phyloP scores from a whole-genome alignment of 176 grass and related monocot genomes.

The Leersia perrieri region DNA sequence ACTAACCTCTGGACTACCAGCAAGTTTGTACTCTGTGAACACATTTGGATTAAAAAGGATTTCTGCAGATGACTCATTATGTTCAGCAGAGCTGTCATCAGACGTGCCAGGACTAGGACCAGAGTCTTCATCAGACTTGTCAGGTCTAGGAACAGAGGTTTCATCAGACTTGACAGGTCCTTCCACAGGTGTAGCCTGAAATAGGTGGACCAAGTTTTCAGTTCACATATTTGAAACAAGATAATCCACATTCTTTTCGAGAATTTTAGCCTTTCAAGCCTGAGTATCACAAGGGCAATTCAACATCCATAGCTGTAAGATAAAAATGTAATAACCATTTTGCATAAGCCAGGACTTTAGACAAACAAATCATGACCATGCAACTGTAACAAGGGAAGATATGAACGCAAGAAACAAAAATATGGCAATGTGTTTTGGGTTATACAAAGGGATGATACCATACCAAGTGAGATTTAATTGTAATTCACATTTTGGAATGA shows the following conservation, averaged over 20 bases:
- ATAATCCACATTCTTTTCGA: not conserved
- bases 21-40: constrained; percentile 94
- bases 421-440: not conserved
- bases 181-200: constrained; percentile 44
- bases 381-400: not conserved
- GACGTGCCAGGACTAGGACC: not conserved
- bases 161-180: constrained; percentile 29
- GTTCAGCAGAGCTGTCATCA: not conserved
- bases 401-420: not conserved
- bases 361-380: not conserved
- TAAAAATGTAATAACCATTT: not conserved
- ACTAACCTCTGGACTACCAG: constrained; percentile 77
- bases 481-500: not conserved
- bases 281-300: not conserved
- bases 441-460: not conserved
- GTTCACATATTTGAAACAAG: not conserved
- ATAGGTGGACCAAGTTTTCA: constrained; percentile 12
- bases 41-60: constrained; percentile 95
- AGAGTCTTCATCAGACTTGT: constrained; percentile 33
- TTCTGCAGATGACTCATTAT: constrained; percentile 31
- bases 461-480: not conserved
- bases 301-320: not conserved
- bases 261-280: not conserved
- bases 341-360: not conserved
- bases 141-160: constrained; percentile 14